These are phyloP conservation scores for Pneumocystis sp. DNA, from an alignment of 1,139 yeast species.

Conservation along the genomic window DNA sequence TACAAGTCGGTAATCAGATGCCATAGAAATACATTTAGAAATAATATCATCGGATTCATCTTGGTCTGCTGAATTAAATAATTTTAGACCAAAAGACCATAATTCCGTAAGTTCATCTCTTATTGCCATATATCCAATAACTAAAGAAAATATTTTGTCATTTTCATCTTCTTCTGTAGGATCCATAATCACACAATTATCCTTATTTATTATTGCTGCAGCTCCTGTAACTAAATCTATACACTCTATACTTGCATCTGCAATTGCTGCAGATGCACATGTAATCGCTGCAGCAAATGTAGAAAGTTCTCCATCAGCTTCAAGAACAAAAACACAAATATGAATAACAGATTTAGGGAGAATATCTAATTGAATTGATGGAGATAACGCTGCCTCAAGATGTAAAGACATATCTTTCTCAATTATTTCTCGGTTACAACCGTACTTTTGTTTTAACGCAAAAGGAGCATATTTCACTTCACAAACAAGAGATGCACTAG, in stretches of 20 bases:
- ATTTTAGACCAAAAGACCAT: neutral
- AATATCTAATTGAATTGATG: conserved; percentile 49
- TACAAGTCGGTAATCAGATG: neutral
- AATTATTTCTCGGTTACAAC: conserved; percentile 23
- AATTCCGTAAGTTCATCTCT: conserved; percentile 33
- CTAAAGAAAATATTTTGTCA: conserved; percentile 21
- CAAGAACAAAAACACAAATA: conserved; percentile 53
- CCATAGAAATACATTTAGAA: neutral
- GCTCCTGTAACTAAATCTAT: conserved; percentile 52
- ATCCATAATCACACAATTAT: neutral
- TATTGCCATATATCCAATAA: conserved; percentile 39
- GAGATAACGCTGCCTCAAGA: conserved; percentile 43
- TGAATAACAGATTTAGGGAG: conserved; percentile 87
- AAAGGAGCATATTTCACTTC: conserved; percentile 3
- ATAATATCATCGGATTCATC: neutral
- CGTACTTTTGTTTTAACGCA: neutral
- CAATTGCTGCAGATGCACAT: conserved; percentile 56
- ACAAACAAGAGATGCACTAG: conserved; percentile 1
- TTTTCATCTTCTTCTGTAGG: neutral
- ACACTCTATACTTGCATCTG: conserved; percentile 71
- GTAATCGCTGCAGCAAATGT: conserved; percentile 28
- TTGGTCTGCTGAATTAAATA: neutral
- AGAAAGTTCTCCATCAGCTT: conserved; percentile 24
- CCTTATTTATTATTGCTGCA: conserved; percentile 1
- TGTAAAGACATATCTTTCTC: conserved; percentile 42